These are phyloP conservation scores for Nemania abortiva DNA, from an alignment of 2,329 filamentous ascomycete species.

Conservation along the genomic window DNA sequence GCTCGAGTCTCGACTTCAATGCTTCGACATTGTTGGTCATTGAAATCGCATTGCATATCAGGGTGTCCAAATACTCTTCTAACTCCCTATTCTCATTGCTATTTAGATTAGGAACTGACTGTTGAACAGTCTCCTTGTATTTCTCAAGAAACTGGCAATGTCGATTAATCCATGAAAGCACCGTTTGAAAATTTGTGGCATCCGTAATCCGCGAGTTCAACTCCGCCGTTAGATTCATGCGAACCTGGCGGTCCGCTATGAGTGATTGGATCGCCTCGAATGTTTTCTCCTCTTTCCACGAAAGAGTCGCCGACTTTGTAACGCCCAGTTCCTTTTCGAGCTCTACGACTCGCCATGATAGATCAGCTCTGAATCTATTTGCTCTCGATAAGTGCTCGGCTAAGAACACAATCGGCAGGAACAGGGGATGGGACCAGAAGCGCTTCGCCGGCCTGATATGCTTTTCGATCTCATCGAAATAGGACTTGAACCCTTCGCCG, in stretches of 20 bases:
- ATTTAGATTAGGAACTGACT: neutral
- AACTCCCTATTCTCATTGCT: neutral
- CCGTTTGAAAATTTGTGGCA: neutral
- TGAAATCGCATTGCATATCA: neutral
- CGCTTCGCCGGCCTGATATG: neutral
- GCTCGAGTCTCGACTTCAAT: neutral
- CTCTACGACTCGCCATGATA: neutral
- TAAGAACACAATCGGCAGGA: neutral
- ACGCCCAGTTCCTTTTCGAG: neutral
- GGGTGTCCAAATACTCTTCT: neutral
- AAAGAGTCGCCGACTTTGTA: neutral
- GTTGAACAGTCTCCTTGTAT: neutral
- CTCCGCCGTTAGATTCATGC: neutral
- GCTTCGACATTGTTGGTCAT: neutral
- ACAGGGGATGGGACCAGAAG: neutral
- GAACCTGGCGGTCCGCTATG: neutral
- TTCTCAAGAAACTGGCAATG: neutral
- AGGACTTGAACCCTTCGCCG: neutral
- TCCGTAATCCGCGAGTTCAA: constrained; percentile 1
- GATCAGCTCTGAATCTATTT: neutral
- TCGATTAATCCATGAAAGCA: neutral
- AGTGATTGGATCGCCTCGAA: neutral
- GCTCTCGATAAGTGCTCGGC: neutral
- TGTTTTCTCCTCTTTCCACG: neutral
- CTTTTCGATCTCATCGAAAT: neutral